These are phyloP conservation scores for Lotmaria passim DNA, from an alignment of 208 protist genomes.

Conservation along the genomic window DNA sequence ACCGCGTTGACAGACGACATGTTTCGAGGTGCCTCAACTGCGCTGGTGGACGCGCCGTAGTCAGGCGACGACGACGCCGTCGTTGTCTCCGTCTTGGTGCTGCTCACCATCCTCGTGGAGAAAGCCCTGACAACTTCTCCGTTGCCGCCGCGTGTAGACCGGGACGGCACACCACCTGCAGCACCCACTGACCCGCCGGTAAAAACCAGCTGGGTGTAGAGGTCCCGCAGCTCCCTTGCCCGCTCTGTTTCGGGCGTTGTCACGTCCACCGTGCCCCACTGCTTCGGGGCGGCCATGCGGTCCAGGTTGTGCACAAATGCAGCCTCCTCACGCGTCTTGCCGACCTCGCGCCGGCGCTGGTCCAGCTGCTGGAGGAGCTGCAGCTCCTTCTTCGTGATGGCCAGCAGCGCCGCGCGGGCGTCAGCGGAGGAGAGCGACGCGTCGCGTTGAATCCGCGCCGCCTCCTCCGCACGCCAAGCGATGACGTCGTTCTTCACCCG, in stretches of 20 bases:
- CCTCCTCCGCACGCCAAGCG: slow-evolving; percentile 88
- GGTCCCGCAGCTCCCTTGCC: slow-evolving; percentile 92
- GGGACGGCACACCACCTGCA: not conserved
- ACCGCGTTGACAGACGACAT: no score
- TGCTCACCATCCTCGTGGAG: not conserved
- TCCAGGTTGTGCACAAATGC: slow-evolving; percentile 72
- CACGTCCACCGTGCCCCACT: slow-evolving; percentile 85
- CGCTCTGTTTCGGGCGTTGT: slow-evolving; percentile 91
- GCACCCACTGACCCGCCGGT: slow-evolving; percentile 8
- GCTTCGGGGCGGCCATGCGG: slow-evolving; percentile 83
- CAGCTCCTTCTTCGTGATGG: slow-evolving; percentile 95
- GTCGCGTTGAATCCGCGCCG: slow-evolving; percentile 68
- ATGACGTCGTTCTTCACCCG: slow-evolving; percentile 92
- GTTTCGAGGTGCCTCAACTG: not conserved
- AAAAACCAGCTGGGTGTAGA: slow-evolving; percentile 87
- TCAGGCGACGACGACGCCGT: not conserved
- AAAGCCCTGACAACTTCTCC: not conserved
- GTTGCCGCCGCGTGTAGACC: not conserved
- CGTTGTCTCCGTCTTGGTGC: not conserved
- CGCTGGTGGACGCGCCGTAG: not conserved
- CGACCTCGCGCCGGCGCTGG: slow-evolving; percentile 72
- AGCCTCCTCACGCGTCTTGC: slow-evolving; percentile 62
- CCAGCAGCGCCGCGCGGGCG: slow-evolving; percentile 65
- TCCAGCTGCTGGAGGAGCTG: slow-evolving; percentile 97
- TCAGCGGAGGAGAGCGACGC: slow-evolving; percentile 54